Percentiles rank a stretch among this genome's conserved stretches.
Conservation (phyloP, 495 filamentous ascomycete genomes). For the Talaromyces thailandensis region DNA sequence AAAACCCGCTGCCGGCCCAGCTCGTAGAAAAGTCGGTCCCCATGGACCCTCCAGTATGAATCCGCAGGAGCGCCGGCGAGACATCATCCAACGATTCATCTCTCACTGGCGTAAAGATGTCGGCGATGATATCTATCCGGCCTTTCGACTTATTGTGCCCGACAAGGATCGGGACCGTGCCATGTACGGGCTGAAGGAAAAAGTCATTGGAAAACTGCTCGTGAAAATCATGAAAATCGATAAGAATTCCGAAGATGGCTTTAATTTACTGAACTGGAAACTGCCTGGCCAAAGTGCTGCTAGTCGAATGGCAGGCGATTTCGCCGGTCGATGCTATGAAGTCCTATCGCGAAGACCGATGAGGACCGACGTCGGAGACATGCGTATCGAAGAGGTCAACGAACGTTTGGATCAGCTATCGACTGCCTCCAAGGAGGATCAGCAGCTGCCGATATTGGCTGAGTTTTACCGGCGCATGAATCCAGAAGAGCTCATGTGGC, state of each 20-base stretch:
- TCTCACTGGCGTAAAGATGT: constrained; percentile 80
- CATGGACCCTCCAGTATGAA: constrained; percentile 49
- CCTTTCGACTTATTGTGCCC: constrained; percentile 83
- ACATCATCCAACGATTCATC: constrained; percentile 85
- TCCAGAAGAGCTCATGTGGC: constrained; percentile 85
- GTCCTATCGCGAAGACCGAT: constrained; percentile 79
- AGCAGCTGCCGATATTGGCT: constrained; percentile 70
- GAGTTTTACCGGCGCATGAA: constrained; percentile 89
- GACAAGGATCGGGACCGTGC: constrained; percentile 88
- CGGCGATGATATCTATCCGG: constrained; percentile 88
- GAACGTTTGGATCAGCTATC: constrained; percentile 74
- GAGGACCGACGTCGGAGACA: constrained; percentile 59
- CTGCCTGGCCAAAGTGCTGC: constrained; percentile 60
- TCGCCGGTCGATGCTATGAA: constrained; percentile 80
- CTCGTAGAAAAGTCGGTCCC: constrained; percentile 45
- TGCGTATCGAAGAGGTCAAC: constrained; percentile 87
- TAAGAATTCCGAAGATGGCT: constrained; percentile 81
- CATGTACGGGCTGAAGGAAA: constrained; percentile 94
- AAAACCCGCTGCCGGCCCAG: constrained; percentile 45
- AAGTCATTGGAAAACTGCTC: constrained; percentile 75
- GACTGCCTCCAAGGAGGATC: constrained; percentile 63
- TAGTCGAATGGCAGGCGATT: constrained; percentile 72
- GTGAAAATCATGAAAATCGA: constrained; percentile 91
- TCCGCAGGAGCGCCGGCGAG: constrained; percentile 75
- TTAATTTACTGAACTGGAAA: constrained; percentile 86